Base-by-base conservation (phyloP, 441 rosid species). In the Aleurites moluccanus region DNA sequence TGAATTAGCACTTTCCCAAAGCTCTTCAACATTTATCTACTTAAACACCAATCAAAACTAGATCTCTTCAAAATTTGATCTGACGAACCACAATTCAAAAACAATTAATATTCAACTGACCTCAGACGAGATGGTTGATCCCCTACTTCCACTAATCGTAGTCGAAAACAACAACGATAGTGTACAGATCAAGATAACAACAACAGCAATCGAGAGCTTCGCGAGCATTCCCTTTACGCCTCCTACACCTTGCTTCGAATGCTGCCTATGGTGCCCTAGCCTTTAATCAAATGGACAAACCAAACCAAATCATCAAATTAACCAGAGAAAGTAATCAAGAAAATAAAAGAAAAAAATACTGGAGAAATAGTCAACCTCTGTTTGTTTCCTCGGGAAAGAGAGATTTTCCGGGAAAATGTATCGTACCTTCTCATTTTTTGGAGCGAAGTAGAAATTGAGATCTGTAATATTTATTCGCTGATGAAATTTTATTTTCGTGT, bases 1-100 rank as follows among this genome's bases (percentile, higher is more conserved):
- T 64, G 97, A 88, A 18, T 87, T 83, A 78, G 97, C 99, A 84
- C 85, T 89, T 83, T 88, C 88, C 99, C 99, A 95, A 42, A 95
- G 97, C 72, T 91, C 80, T 64, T 93, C 93, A 9, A 87, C 95
- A 76, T 82, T 88, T 45, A 91, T 85, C 97, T 91, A 85, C 83
- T 75, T 55, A 80, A 78, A 64, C 8, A 20, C 21, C 57, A 52
- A n/a, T 6, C 57, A 52, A 52, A 50, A 16, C n/a, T 28, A 55
- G 10, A 56, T 23, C 35, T 15, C 28, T 57, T 57, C 63, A 23
- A 14, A 23, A 57, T 10, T 23, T 23, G 35, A 57, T 57, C 63
- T 57, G 63, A 57, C 33, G 28, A 23, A 13, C 33, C 25, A 57
- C 4, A 15, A 25, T 23, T 18, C 21, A 16, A 14, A 16, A 16